Conservation (phyloP, 2,329 filamentous ascomycete species). For the Phoma sp. region DNA sequence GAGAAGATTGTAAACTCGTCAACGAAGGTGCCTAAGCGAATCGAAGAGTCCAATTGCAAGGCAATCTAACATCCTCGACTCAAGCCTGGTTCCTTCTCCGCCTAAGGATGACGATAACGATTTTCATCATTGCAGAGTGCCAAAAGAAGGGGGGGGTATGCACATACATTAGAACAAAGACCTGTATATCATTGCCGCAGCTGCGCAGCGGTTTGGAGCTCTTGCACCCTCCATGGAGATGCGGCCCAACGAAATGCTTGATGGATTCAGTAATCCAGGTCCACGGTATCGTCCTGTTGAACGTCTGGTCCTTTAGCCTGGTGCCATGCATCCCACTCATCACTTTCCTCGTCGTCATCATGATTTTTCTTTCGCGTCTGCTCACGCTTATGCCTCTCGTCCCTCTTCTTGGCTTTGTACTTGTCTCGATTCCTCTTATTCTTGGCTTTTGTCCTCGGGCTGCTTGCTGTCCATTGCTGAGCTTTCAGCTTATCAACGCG, state of each 20-base stretch:
- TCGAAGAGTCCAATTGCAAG: conserved; percentile 28
- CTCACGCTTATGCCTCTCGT: conserved; percentile 25
- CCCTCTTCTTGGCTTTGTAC: conserved; percentile 35
- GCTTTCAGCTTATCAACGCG: conserved; percentile 26
- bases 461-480: conserved; percentile 38
- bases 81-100: conserved; percentile 59
- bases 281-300: conserved; percentile 45
- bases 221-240: not conserved
- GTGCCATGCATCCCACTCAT: conserved; percentile 54
- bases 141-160: conserved; percentile 11
- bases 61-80: conserved; percentile 29
- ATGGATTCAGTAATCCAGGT: conserved; percentile 56
- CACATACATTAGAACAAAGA: conserved; percentile 6
- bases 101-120: conserved; percentile 97
- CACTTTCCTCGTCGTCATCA: conserved; percentile 37
- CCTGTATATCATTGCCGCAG: not conserved
- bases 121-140: conserved; percentile 75
- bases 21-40: conserved; percentile 31
- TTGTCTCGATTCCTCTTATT: conserved; percentile 34
- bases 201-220: not conserved
- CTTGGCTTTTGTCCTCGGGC: conserved; percentile 32
- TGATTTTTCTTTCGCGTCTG: conserved; percentile 23
- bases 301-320: conserved; percentile 54
- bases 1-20: conserved; percentile 48
- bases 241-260: not conserved